Evolutionary conservation across 2,329 filamentous ascomycete species (phyloP).

Genomic region (Talaromyces atroroseus): DNA sequence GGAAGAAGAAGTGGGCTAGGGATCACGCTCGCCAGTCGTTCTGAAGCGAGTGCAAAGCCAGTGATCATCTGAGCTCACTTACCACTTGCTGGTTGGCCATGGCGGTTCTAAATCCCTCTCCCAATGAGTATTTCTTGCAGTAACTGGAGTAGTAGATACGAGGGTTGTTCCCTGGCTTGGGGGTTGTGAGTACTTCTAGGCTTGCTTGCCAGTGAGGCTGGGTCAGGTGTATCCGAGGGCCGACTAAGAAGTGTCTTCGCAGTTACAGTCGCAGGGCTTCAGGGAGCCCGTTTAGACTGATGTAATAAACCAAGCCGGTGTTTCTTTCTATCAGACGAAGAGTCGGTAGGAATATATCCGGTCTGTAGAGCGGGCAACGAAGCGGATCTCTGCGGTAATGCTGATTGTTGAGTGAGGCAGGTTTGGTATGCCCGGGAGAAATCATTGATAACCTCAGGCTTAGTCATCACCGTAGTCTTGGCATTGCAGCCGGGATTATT

Average conservation of each 20-base stretch:
- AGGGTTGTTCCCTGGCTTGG: neutral
- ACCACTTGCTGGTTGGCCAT: slow-evolving; percentile 48
- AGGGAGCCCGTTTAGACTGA: neutral
- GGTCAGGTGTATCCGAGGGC: neutral
- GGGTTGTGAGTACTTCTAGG: neutral
- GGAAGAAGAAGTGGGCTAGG: slow-evolving; percentile 6
- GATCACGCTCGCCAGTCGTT: neutral
- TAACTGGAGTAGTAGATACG: neutral
- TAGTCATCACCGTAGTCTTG: slow-evolving; percentile 25
- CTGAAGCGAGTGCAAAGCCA: slow-evolving; percentile 12
- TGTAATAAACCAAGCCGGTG: neutral
- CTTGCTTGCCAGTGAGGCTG: neutral
- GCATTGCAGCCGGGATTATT: neutral
- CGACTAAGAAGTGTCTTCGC: neutral
- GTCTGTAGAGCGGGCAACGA: slow-evolving; percentile 2
- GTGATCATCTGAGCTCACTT: slow-evolving; percentile 30
- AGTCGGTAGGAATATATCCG: neutral
- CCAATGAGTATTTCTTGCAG: neutral
- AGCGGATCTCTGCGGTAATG: slow-evolving; percentile 3
- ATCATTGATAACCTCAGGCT: slow-evolving; percentile 28
- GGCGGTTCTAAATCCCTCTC: slow-evolving; percentile 14
- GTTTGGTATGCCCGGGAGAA: slow-evolving; percentile 32
- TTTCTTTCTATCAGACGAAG: neutral
- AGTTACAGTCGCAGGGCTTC: neutral
- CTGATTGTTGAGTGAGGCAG: slow-evolving; percentile 32